Conservation (phyloP, 2,329 filamentous ascomycete genomes). For the Aureobasidium sp. region DNA sequence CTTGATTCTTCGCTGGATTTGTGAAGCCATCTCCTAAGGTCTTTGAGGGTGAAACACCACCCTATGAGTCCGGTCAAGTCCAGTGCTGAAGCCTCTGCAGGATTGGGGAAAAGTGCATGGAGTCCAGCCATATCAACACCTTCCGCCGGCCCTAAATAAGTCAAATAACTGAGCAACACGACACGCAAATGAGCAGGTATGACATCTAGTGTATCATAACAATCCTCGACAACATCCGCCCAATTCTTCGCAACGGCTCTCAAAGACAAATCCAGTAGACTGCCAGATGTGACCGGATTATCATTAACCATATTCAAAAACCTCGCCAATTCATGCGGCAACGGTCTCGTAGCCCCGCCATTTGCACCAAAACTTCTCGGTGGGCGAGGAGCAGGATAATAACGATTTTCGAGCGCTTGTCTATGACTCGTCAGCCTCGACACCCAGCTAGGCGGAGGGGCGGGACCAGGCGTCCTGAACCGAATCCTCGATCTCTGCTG, state of each 20-base stretch:
- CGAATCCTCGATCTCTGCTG: constrained; percentile 26
- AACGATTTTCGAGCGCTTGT: neutral
- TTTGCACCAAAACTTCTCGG: constrained; percentile 14
- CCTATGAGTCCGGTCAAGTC: constrained; percentile 49
- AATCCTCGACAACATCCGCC: constrained; percentile 50
- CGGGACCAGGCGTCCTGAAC: constrained; percentile 37
- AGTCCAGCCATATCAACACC: constrained; percentile 40
- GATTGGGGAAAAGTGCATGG: constrained; percentile 44
- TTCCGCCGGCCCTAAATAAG: constrained; percentile 40
- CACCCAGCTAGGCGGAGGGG: constrained; percentile 42
- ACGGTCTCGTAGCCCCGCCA: constrained; percentile 22
- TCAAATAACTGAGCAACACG: constrained; percentile 50
- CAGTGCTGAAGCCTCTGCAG: constrained; percentile 42
- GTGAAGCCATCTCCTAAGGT: constrained; percentile 40
- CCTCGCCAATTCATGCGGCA: constrained; percentile 23
- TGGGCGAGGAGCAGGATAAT: neutral
- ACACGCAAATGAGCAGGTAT: constrained; percentile 48
- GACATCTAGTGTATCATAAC: constrained; percentile 47
- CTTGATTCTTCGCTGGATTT: constrained; percentile 8
- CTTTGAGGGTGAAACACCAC: constrained; percentile 39
- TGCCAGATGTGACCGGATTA: constrained; percentile 24
- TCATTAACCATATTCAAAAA: constrained; percentile 23
- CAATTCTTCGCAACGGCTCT: constrained; percentile 51
- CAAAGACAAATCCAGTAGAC: constrained; percentile 45
- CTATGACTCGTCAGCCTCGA: constrained; percentile 23